Conservation (phyloP, 805 yeast genomes). For the Metschnikowia gruessii region DNA sequence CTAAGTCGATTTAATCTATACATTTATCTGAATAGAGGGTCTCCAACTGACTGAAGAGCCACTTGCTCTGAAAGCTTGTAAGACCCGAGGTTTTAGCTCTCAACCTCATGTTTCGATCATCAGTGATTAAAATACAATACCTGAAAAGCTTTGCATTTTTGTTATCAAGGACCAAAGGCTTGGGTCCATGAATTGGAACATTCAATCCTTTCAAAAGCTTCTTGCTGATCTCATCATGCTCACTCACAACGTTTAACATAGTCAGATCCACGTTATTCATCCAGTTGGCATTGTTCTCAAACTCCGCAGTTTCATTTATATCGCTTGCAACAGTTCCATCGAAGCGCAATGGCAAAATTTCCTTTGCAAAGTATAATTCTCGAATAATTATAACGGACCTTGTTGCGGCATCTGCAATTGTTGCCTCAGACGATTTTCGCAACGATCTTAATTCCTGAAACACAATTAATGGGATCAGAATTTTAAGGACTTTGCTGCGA, state of each 20-base stretch:
- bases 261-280: conserved; percentile 69
- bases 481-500: conserved; percentile 53
- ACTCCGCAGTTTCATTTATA: conserved; percentile 68
- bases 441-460: conserved; percentile 74
- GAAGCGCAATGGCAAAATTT: conserved; percentile 58
- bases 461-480: conserved; percentile 69
- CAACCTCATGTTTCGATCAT: conserved; percentile 68
- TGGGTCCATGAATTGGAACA: conserved; percentile 11
- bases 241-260: conserved; percentile 50
- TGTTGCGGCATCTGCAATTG: conserved; percentile 77
- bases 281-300: conserved; percentile 73
- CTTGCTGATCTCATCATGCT: conserved; percentile 40
- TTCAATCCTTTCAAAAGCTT: conserved; percentile 40
- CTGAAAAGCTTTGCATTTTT: conserved; percentile 45
- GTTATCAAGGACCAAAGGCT: conserved; percentile 25
- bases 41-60: conserved; percentile 57
- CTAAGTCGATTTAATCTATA: conserved; percentile 33
- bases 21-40: conserved; percentile 47
- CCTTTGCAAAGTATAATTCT: conserved; percentile 56
- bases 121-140: conserved; percentile 65
- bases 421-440: conserved; percentile 66
- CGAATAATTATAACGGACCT: conserved; percentile 73
- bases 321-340: conserved; percentile 68
- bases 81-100: conserved; percentile 60
- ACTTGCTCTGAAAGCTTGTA: conserved; percentile 53